Conservation (phyloP, 495 filamentous ascomycete genomes). For the Usnea hakonensis region DNA sequence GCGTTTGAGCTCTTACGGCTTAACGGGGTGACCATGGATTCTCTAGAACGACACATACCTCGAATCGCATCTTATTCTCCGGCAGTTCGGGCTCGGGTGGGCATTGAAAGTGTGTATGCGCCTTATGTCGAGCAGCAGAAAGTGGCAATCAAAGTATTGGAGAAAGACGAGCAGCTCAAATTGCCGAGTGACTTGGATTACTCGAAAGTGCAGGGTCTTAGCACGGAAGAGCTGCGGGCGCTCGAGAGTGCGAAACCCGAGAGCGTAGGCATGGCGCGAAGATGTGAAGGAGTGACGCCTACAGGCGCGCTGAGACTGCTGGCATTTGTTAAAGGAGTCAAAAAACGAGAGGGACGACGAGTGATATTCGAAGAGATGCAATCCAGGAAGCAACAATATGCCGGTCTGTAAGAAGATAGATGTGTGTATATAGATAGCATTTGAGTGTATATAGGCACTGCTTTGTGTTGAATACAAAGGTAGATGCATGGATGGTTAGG, state of each 20-base stretch:
- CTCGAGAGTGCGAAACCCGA: conserved; percentile 67
- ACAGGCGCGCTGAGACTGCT: conserved; percentile 41
- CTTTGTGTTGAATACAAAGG: too few species aligned
- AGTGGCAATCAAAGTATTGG: conserved; percentile 53
- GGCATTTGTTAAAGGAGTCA: conserved; percentile 35
- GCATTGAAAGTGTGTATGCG: conserved; percentile 74
- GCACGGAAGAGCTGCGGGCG: conserved; percentile 63
- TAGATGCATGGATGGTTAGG: too few species aligned
- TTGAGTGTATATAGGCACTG: too few species aligned
- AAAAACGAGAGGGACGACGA: conserved; percentile 11
- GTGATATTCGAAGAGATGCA: conserved; percentile 14
- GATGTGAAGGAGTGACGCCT: conserved; percentile 71
- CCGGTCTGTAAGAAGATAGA: conserved; percentile 14
- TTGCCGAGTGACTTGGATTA: conserved; percentile 78
- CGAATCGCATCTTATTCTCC: conserved; percentile 45
- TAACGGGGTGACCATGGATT: conserved; percentile 44
- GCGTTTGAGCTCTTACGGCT: conserved; percentile 72
- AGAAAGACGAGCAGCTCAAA: conserved; percentile 65
- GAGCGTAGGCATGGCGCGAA: conserved; percentile 76
- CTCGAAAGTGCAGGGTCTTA: conserved; percentile 58
- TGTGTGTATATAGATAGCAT: too few species aligned
- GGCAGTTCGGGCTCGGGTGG: conserved; percentile 56
- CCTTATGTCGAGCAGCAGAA: conserved; percentile 72
- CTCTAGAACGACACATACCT: conserved; percentile 49
- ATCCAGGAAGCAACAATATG: conserved; percentile 19